These are phyloP conservation scores for Ogataea hybrid DNA, from an alignment of 1,139 yeast species.

Conservation along the genomic window DNA sequence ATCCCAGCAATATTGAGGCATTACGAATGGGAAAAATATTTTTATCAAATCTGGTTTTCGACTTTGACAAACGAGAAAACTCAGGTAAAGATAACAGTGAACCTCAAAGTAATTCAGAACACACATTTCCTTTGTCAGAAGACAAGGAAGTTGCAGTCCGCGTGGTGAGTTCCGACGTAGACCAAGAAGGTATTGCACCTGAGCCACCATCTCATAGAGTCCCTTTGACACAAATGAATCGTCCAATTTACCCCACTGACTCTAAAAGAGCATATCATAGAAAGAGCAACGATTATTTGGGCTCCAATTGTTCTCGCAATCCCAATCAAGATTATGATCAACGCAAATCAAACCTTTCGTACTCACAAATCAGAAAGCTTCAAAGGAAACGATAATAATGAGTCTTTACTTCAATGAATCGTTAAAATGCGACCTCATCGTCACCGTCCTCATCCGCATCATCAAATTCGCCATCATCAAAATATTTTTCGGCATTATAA, in stretches of 20 bases:
- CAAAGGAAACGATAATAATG: not conserved
- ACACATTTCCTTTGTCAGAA: too few relatives aligned
- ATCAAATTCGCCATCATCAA: conserved; percentile 55
- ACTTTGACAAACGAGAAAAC: not conserved
- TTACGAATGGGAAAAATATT: not conserved
- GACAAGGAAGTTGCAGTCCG: not conserved
- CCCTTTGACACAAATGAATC: conserved; percentile 14
- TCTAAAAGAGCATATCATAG: too few relatives aligned
- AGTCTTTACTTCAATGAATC: not conserved
- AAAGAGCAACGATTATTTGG: not conserved
- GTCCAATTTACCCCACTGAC: conserved; percentile 8
- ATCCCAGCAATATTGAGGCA: too few relatives aligned
- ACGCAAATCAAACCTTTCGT: conserved; percentile 7
- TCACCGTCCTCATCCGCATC: conserved; percentile 53
- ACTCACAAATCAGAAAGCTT: conserved; percentile 20
- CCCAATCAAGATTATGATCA: not conserved
- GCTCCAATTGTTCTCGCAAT: not conserved
- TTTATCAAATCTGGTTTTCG: not conserved
- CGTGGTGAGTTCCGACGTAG: not conserved
- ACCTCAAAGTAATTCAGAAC: too few relatives aligned
- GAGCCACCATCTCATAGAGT: conserved; percentile 30
- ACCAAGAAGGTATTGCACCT: conserved; percentile 1
- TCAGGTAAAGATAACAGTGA: too few relatives aligned
- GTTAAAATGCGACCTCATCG: conserved; percentile 66
- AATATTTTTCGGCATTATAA: conserved; percentile 74